These are phyloP conservation scores for Erysimum cheiranthoides DNA, from an alignment of 345 rosid species.

Conservation along the genomic window DNA sequence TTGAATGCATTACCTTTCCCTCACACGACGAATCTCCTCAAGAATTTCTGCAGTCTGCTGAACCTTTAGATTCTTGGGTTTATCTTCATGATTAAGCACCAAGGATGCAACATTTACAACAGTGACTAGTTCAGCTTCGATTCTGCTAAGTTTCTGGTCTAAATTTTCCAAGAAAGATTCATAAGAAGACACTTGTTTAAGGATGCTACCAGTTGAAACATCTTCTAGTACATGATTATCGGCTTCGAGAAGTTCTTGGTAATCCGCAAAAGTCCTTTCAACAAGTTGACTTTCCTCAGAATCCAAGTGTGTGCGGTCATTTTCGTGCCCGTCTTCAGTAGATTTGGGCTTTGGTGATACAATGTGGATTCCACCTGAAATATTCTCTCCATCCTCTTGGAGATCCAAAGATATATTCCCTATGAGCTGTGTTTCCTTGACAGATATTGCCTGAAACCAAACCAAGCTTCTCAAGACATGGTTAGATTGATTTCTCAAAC, in stretches of 20 bases:
- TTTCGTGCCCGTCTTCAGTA: slow-evolving; percentile 34
- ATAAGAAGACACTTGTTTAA: slow-evolving; percentile 56
- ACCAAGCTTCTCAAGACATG: slow-evolving; percentile 31
- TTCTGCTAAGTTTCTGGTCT: slow-evolving; percentile 65
- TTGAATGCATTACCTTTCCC: slow-evolving; percentile 58
- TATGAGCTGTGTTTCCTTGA: slow-evolving; percentile 77
- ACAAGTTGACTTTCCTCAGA: slow-evolving; percentile 34
- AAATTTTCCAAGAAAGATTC: slow-evolving; percentile 63
- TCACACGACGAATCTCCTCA: slow-evolving; percentile 55
- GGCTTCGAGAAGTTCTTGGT: slow-evolving; percentile 40
- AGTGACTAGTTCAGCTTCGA: slow-evolving; percentile 72
- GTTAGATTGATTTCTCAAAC: slow-evolving; percentile 1
- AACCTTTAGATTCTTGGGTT: slow-evolving; percentile 60
- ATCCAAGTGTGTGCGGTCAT: slow-evolving; percentile 25
- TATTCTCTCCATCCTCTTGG: slow-evolving; percentile 50
- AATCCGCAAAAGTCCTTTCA: slow-evolving; percentile 40
- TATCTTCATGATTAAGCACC: slow-evolving; percentile 54
- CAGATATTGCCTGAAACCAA: slow-evolving; percentile 76
- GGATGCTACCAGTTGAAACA: slow-evolving; percentile 36
- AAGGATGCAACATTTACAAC: slow-evolving; percentile 64
- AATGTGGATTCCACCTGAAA: slow-evolving; percentile 60
- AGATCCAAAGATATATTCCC: slow-evolving; percentile 69
- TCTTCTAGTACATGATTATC: slow-evolving; percentile 41
- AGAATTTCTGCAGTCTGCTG: slow-evolving; percentile 72
- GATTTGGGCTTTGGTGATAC: slow-evolving; percentile 62